phyloP scores from a whole-genome alignment of 2,329 filamentous ascomycete genomes.

The Scorias spongiosa region DNA sequence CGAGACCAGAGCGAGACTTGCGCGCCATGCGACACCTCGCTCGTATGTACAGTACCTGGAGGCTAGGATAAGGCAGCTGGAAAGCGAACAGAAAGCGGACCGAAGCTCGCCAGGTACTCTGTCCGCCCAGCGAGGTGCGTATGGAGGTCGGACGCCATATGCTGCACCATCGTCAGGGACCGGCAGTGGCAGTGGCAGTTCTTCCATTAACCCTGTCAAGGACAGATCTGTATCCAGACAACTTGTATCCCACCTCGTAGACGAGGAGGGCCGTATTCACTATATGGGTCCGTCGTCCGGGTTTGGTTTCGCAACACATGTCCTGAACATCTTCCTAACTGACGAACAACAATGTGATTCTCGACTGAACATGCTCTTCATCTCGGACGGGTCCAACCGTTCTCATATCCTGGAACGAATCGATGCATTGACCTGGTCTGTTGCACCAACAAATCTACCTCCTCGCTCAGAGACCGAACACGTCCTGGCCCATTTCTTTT shows the following conservation, averaged over 20 bases:
- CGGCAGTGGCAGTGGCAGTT: not conserved
- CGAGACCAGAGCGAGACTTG: slow-evolving; percentile 3
- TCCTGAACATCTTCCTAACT: slow-evolving; percentile 1
- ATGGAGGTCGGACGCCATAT: not conserved
- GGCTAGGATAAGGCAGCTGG: slow-evolving; percentile 2
- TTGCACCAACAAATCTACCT: slow-evolving; percentile 2
- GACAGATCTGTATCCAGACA: slow-evolving; percentile 4
- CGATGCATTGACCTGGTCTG: slow-evolving; percentile 1
- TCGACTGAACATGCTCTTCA: slow-evolving; percentile 2
- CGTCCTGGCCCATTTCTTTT: slow-evolving; percentile 5
- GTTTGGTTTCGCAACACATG: slow-evolving; percentile 4
- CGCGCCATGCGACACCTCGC: slow-evolving; percentile 2
- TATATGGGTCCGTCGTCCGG: slow-evolving; percentile 7
- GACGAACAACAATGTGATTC: not conserved
- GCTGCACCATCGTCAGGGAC: not conserved
- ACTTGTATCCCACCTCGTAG: slow-evolving; percentile 4
- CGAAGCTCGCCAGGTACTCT: not conserved
- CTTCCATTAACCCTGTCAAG: not conserved
- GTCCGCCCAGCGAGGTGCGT: not conserved
- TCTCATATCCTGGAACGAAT: not conserved
- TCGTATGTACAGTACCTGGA: slow-evolving; percentile 5
- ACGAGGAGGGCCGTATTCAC: slow-evolving; percentile 5
- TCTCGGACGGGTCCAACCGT: slow-evolving; percentile 2
- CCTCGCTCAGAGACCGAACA: not conserved
- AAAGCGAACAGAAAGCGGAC: slow-evolving; percentile 1